These are phyloP conservation scores for Malus hybrid DNA, from an alignment of 331 rosid species.

Conservation along the genomic window DNA sequence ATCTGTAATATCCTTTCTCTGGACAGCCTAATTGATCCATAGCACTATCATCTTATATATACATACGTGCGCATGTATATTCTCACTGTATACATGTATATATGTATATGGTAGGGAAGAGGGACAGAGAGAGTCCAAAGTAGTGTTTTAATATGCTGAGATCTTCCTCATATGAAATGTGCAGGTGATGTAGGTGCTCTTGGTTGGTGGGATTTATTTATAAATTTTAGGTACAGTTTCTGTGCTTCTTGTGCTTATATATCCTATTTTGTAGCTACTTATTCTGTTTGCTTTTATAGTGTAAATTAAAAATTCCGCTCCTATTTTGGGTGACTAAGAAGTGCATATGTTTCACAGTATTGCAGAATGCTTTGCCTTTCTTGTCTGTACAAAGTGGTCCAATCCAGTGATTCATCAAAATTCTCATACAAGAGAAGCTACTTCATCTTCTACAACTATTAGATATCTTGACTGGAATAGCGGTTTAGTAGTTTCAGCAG, in stretches of 20 bases:
- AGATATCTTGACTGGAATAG: slow-evolving; percentile 89
- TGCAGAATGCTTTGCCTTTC: slow-evolving; percentile 93
- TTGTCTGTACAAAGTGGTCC: slow-evolving; percentile 99
- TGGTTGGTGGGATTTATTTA: slow-evolving; percentile 35
- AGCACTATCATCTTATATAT: neutral
- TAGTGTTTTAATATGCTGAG: neutral
- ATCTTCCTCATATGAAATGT: neutral
- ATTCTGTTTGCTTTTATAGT: slow-evolving; percentile 17
- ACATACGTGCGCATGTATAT: neutral
- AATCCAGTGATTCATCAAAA: slow-evolving; percentile 87
- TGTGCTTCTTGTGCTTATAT: slow-evolving; percentile 12
- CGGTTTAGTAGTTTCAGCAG: slow-evolving; percentile 65
- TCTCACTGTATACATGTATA: neutral
- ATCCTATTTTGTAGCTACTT: neutral
- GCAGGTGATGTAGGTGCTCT: slow-evolving; percentile 68
- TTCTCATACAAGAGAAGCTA: slow-evolving; percentile 52
- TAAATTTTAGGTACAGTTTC: slow-evolving; percentile 72
- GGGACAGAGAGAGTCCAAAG: neutral
- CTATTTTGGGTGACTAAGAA: slow-evolving; percentile 17
- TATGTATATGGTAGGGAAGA: neutral
- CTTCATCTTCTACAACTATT: slow-evolving; percentile 65
- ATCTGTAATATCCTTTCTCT: neutral
- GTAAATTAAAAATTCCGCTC: slow-evolving; percentile 8
- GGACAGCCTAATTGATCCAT: neutral
- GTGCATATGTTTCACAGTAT: slow-evolving; percentile 44